Evolutionary conservation across 192 early-diverging fungal genomes (phyloP).

Genomic region (Gigaspora rosea): DNA sequence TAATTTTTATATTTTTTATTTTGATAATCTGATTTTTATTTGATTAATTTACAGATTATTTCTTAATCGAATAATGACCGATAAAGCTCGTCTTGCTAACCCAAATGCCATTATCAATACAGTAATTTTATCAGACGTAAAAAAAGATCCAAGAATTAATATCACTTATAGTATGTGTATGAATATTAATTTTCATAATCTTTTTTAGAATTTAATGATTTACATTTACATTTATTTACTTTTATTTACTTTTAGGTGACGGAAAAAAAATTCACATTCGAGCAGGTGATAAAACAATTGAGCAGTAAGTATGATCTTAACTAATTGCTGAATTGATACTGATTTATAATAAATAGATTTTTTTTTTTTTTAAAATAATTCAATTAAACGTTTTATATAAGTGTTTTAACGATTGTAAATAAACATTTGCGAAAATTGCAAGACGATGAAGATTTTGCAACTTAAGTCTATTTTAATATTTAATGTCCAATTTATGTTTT

Average conservation of each 20-base stretch:
- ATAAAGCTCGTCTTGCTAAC: slow-evolving; percentile 13
- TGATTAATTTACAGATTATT: slow-evolving; percentile 4
- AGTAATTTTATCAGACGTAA: slow-evolving; percentile 2
- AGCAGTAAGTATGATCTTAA: slow-evolving; percentile 3
- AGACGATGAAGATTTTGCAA: slow-evolving; percentile 16
- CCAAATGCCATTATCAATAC: slow-evolving; percentile 23
- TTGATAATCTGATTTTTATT: not conserved
- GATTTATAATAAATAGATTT: not conserved
- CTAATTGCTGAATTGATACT: too few species aligned
- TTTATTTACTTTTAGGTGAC: slow-evolving; percentile 12
- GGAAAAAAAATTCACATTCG: slow-evolving; percentile 14
- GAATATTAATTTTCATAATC: not conserved
- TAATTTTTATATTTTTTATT: not conserved
- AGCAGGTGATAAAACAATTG: slow-evolving; percentile 9
- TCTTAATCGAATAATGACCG: slow-evolving; percentile 21
- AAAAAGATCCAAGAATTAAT: not conserved
- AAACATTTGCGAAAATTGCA: slow-evolving; percentile 23
- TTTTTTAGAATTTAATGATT: not conserved
- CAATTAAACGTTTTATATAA: not conserved
- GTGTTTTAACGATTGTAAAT: slow-evolving; percentile 4
- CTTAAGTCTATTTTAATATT: not conserved
- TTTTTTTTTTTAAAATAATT: not conserved
- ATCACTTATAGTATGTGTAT: slow-evolving; percentile 18
- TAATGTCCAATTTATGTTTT: too few species aligned
- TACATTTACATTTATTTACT: not conserved